These are phyloP conservation scores for Claviceps pusilla DNA, from an alignment of 2,329 filamentous ascomycete genomes.

Conservation along the genomic window DNA sequence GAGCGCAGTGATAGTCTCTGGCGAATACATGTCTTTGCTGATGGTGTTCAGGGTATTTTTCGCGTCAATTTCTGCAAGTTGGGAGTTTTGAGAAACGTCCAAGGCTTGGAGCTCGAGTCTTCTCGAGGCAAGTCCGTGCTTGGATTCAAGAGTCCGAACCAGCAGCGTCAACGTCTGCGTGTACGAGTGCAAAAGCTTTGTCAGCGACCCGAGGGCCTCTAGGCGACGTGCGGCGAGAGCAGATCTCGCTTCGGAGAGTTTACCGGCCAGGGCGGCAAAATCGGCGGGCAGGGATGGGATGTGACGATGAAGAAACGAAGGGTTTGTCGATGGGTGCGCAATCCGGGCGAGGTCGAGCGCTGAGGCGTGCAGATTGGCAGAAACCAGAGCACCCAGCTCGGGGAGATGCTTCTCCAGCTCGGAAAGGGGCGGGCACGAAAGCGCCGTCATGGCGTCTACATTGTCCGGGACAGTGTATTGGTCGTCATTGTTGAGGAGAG, in stretches of 20 bases:
- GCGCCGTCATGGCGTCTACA: slow-evolving; percentile 25
- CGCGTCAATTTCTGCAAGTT: slow-evolving; percentile 25
- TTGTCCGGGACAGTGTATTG: slow-evolving; percentile 22
- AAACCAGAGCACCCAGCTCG: slow-evolving; percentile 30
- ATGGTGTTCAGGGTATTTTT: slow-evolving; percentile 20
- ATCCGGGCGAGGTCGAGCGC: slow-evolving; percentile 35
- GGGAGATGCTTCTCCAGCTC: slow-evolving; percentile 33
- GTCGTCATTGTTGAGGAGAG: slow-evolving; percentile 26
- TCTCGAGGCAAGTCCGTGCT: slow-evolving; percentile 37
- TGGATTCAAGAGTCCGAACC: slow-evolving; percentile 36
- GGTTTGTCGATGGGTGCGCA: slow-evolving; percentile 33
- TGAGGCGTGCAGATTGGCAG: slow-evolving; percentile 31
- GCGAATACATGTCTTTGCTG: slow-evolving; percentile 28
- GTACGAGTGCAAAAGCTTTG: slow-evolving; percentile 25
- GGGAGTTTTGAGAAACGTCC: slow-evolving; percentile 28
- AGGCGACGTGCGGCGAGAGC: slow-evolving; percentile 25
- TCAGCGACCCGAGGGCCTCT: slow-evolving; percentile 21
- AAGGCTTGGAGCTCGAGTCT: slow-evolving; percentile 36
- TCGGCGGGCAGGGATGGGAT: slow-evolving; percentile 33
- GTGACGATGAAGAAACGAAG: slow-evolving; percentile 42
- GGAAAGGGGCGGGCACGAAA: slow-evolving; percentile 35
- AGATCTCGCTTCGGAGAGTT: slow-evolving; percentile 16
- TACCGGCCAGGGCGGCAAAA: slow-evolving; percentile 21
- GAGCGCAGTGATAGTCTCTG: slow-evolving; percentile 28
- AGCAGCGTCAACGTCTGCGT: slow-evolving; percentile 26